Evolutionary conservation across 495 filamentous ascomycete genomes (phyloP), one percentile per base, ranked within the genome.

Genomic region (Trichoderma asperelloides): DNA sequence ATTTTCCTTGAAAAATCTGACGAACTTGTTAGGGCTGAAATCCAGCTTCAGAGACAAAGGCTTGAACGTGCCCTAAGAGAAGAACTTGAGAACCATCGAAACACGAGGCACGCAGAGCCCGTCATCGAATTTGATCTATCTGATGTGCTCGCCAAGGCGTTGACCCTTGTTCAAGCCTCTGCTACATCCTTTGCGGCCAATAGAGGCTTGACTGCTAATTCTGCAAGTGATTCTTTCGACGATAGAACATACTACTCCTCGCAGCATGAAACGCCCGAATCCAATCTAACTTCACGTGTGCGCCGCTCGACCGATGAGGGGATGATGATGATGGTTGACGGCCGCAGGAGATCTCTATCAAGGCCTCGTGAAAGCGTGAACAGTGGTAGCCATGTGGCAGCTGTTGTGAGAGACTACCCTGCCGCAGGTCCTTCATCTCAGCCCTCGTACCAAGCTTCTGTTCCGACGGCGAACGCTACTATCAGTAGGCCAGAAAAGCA

Each of bases 211-310:
- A 71, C 77, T 72, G 80, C 81, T 82, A 85, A 86, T 78, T 80
- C 84, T 69, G 79, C 84, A 69, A 88, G 83, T 81, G 91, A 93
- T 72, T 93, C 91, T 13, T 90, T 92, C 77, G 92, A 96, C 77
- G 89, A 94, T 72, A 93, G 95, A 70, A 93, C 91, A n/a, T 94
- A 95, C 77, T 96, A 97, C 79, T 96, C 92, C 62, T 96, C 92
- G 81, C 88, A 87, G 78, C 76, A 79, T 74, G 80, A 81, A 66
- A 83, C 82, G 0, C 82, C 83, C 43, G 77, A 81, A 49, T 76
- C 76, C 2, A 76, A 72, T 62, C 73, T 74, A 65, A 73, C 77
- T 11, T 76, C 79, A 18, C 78, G 78, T 60, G 66, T 76, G 21
- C 80, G 75, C 43, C 73, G 75, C 68, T 74, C 78, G 64, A 69